phyloP scores from a whole-genome alignment of 768 basidiomycete genomes.

The Ramaria rubella region DNA sequence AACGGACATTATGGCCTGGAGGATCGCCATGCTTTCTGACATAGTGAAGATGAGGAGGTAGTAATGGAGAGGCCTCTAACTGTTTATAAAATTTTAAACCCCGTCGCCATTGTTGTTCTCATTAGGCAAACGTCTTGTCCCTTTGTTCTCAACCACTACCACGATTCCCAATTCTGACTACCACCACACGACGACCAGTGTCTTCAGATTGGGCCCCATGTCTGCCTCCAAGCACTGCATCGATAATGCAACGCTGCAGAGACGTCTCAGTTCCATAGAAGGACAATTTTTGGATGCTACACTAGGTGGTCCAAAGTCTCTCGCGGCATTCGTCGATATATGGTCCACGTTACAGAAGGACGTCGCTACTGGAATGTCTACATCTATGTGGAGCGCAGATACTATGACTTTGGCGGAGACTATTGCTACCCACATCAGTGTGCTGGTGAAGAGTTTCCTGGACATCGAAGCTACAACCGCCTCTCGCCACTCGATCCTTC shows the following conservation, averaged over 20 bases:
- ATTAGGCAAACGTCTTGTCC: too few species aligned
- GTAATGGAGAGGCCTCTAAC: not conserved
- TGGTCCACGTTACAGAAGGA: not conserved
- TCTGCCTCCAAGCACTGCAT: not conserved
- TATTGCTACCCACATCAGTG: not conserved
- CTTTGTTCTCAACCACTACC: too few species aligned
- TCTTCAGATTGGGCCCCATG: not conserved
- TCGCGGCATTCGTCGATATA: not conserved
- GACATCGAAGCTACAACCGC: not conserved
- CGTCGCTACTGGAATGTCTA: not conserved
- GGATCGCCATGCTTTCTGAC: not conserved
- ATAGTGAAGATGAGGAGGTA: not conserved
- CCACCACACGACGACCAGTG: too few species aligned
- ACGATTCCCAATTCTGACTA: too few species aligned
- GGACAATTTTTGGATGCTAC: not conserved
- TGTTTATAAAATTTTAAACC: not conserved
- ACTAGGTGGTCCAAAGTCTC: not conserved
- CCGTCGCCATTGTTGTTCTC: too few species aligned
- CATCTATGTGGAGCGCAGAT: not conserved
- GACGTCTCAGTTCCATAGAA: not conserved
- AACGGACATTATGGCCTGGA: not conserved
- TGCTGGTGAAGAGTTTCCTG: not conserved
- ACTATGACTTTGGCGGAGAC: not conserved
- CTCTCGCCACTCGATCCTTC: not conserved
- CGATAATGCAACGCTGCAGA: not conserved